Conservation (phyloP, 139 green algal genomes). For the Mesotaenium endlicherianum region DNA sequence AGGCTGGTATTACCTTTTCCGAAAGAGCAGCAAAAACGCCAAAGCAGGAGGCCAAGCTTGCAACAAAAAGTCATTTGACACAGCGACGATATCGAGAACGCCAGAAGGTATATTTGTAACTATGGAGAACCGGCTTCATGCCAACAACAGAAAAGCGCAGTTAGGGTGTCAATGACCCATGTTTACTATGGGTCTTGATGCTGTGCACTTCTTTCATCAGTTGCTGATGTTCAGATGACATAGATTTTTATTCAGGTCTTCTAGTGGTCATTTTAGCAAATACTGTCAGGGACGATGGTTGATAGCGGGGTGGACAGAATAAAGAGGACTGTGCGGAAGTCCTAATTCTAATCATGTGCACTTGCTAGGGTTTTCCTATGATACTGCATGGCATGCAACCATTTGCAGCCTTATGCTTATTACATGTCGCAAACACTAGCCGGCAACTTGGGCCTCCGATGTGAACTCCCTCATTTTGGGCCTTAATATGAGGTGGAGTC, state of each 20-base stretch:
- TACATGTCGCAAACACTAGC: not conserved
- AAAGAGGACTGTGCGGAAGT: no score
- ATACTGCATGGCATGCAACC: not conserved
- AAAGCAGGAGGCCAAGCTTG: not conserved
- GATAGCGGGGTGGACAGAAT: no score
- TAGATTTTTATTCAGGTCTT: not conserved
- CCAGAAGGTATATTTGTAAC: not conserved
- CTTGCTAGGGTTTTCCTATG: no score
- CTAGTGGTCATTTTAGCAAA: no score
- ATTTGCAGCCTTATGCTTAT: not conserved
- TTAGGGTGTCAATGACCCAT: not conserved
- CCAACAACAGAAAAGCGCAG: not conserved
- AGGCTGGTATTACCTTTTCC: not conserved
- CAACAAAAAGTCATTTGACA: constrained; percentile 1
- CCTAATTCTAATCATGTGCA: no score
- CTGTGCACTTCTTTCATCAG: not conserved
- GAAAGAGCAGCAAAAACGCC: not conserved
- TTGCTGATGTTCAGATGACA: not conserved
- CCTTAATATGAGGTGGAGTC: not conserved
- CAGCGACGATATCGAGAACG: not conserved
- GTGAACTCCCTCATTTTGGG: not conserved
- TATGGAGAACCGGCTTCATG: not conserved
- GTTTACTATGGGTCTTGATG: not conserved
- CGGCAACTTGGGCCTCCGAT: not conserved
- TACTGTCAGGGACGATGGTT: no score